Evolutionary conservation across 139 green algal genomes (phyloP).

Genomic region (Chlamydomonas sp.): DNA sequence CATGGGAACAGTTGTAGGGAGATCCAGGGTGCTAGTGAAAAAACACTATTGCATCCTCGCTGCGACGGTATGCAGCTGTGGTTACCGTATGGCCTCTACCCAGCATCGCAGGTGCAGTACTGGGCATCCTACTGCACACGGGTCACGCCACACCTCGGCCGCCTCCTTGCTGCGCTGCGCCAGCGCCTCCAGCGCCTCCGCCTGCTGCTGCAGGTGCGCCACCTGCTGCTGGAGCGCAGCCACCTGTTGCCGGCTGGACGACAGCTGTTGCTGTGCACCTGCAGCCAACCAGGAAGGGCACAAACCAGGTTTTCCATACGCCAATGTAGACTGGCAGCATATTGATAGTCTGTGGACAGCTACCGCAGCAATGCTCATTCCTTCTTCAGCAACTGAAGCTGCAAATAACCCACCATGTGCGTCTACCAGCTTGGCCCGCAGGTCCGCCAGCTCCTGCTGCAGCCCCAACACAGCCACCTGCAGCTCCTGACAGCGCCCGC

Average conservation of each 20-base stretch:
- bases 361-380: background rate
- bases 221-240: conserved; percentile 6
- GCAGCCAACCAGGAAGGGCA: background rate
- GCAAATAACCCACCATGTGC: background rate
- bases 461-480: background rate
- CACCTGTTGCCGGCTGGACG: conserved; percentile 4
- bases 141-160: background rate
- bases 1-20: too few species aligned
- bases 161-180: conserved; percentile 1
- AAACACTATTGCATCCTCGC: too few species aligned
- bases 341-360: background rate
- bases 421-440: background rate
- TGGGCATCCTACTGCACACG: too few species aligned
- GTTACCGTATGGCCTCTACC: too few species aligned
- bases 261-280: conserved; percentile 21
- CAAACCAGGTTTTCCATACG: too few species aligned
- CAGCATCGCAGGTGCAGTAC: too few species aligned
- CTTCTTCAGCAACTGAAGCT: background rate
- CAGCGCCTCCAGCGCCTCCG: background rate
- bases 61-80: too few species aligned
- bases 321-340: too few species aligned
- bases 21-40: too few species aligned
- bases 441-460: background rate
- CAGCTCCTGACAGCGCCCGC: background rate
- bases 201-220: conserved; percentile 18